Evolutionary conservation across 73 alveolate genomes (phyloP).

Genomic region (Paramecium octaurelia): DNA sequence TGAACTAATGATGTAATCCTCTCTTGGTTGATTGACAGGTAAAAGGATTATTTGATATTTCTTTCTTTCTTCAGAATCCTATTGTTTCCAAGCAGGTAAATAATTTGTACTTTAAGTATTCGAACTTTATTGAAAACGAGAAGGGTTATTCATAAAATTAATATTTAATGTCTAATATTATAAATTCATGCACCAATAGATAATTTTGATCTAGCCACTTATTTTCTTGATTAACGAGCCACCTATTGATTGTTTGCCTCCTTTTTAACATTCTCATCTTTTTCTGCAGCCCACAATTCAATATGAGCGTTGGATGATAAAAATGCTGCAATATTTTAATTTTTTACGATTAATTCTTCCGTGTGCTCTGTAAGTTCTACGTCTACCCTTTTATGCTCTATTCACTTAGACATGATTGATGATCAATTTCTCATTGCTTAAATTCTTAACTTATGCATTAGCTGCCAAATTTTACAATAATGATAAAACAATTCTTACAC

Average conservation of each 20-base stretch:
- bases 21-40: background rate
- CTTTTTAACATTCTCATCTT: slow-evolving; percentile 87
- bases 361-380: slow-evolving; percentile 98
- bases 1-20: background rate
- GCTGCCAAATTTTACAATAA: slow-evolving; percentile 85
- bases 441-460: slow-evolving; percentile 90
- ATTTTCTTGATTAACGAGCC: slow-evolving; percentile 70
- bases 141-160: background rate
- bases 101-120: background rate
- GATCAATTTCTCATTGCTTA: slow-evolving; percentile 82
- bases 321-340: slow-evolving; percentile 66
- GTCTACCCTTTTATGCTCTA: slow-evolving; percentile 95
- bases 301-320: slow-evolving; percentile 89
- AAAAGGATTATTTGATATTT: background rate
- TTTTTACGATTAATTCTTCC: slow-evolving; percentile 89
- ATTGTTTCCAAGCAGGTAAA: slow-evolving; percentile 3
- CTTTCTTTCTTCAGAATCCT: background rate
- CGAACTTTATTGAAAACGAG: background rate
- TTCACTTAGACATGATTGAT: slow-evolving; percentile 86
- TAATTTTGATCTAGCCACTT: slow-evolving; percentile 75
- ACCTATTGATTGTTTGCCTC: slow-evolving; percentile 70
- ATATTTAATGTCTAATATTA: background rate
- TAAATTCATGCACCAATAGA: slow-evolving; percentile 68
- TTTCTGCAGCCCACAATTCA: slow-evolving; percentile 87
- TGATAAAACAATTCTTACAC: slow-evolving; percentile 81